These are phyloP conservation scores for Vigna angularis DNA, from an alignment of 306 rosid species.

Conservation along the genomic window DNA sequence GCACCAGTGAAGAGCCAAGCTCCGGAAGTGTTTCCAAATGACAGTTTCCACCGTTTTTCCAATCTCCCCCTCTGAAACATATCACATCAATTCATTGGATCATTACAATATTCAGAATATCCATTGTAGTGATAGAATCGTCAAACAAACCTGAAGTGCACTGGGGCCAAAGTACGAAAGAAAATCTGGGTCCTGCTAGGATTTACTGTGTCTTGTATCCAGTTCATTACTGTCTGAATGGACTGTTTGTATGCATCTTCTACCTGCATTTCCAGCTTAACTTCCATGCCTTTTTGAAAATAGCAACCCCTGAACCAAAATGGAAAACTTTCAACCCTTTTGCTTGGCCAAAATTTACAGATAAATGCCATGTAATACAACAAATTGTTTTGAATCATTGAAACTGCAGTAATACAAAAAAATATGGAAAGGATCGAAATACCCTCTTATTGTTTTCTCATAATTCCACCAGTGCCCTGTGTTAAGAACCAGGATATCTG, in stretches of 20 bases:
- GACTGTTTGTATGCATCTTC: conserved; percentile 73
- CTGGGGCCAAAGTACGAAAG: conserved; percentile 84
- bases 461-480: conserved; percentile 99
- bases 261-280: conserved; percentile 71
- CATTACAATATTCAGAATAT: not conserved
- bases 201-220: conserved; percentile 65
- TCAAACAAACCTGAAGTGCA: conserved; percentile 80
- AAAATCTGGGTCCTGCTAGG: conserved; percentile 68
- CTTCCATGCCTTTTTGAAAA: conserved; percentile 78
- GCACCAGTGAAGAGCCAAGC: conserved; percentile 65
- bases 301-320: conserved; percentile 73
- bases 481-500: conserved; percentile 78
- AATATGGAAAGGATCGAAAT: conserved; percentile 24
- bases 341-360: not conserved
- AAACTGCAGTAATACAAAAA: not conserved
- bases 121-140: not conserved
- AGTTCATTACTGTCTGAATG: conserved; percentile 66
- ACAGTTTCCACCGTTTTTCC: conserved; percentile 88
- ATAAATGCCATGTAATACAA: conserved; percentile 5
- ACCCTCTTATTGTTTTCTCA: conserved; percentile 93
- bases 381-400: not conserved
- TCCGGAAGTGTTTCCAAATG: conserved; percentile 85
- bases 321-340: conserved; percentile 12
- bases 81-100: not conserved
- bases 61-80: conserved; percentile 79